Conservation (phyloP, 805 yeast species). For the Yamadazyma takamatsuzukensis region DNA sequence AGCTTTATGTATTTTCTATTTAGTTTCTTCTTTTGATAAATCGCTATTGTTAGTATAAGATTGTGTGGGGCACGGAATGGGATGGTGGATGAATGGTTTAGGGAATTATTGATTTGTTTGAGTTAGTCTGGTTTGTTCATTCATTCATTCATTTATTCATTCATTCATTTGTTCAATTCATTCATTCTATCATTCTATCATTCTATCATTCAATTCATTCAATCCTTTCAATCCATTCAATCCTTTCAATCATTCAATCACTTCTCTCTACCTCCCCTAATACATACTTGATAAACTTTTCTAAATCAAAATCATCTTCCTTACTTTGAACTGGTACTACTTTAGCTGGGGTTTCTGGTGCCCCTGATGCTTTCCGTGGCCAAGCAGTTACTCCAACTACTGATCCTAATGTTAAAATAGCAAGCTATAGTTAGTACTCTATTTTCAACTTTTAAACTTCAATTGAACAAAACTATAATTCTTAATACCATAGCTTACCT, state of each 20-base stretch:
- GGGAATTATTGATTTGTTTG: too few relatives aligned
- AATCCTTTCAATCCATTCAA: too few relatives aligned
- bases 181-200: too few relatives aligned
- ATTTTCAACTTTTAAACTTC: not conserved
- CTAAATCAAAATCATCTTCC: constrained; percentile 43
- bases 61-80: not conserved
- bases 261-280: not conserved
- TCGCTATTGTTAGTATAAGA: constrained; percentile 22
- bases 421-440: constrained; percentile 22
- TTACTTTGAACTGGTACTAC: constrained; percentile 21
- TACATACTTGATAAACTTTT: constrained; percentile 41
- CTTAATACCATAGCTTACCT: not conserved
- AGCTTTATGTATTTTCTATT: too few relatives aligned
- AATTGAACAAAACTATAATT: not conserved
- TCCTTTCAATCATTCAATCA: not conserved
- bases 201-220: too few relatives aligned
- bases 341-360: constrained; percentile 20
- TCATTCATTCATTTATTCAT: too few relatives aligned
- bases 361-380: constrained; percentile 30
- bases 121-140: too few relatives aligned
- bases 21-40: constrained; percentile 39
- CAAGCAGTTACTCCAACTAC: constrained; percentile 35
- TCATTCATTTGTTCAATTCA: too few relatives aligned
- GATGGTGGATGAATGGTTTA: too few relatives aligned
- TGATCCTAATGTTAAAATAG: constrained; percentile 38